Conservation (phyloP, 352 stramenopile species). For the Pythium coloratum region DNA sequence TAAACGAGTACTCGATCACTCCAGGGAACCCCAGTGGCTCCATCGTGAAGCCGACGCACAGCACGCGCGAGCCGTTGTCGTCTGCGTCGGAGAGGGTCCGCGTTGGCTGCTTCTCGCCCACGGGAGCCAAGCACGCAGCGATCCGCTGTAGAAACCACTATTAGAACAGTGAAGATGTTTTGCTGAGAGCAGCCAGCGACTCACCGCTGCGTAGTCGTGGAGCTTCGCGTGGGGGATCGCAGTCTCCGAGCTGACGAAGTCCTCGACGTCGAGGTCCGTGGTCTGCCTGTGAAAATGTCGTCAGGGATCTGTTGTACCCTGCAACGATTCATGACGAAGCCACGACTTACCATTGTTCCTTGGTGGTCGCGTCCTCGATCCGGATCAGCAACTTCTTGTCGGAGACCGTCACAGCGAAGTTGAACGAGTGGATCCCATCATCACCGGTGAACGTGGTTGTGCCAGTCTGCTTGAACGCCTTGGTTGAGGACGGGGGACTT, state of each 20-base stretch:
- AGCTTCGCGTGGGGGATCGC: background rate
- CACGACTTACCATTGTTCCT: background rate
- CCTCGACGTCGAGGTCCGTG: background rate
- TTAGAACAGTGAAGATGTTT: too few relatives aligned
- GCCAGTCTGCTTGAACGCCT: background rate
- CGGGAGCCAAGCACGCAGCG: background rate
- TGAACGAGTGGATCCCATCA: background rate
- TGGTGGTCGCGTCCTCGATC: background rate
- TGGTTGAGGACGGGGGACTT: background rate
- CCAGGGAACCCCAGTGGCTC: background rate
- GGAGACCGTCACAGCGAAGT: background rate
- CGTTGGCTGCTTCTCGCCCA: background rate
- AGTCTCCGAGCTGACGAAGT: background rate
- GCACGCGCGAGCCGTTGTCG: background rate
- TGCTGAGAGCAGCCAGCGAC: background rate
- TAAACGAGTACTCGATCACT: slow-evolving; percentile 1
- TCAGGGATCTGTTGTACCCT: background rate
- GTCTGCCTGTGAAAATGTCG: background rate
- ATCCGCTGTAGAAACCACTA: background rate
- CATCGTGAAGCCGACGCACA: slow-evolving; percentile 1
- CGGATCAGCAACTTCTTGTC: background rate
- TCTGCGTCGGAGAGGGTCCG: background rate
- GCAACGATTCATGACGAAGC: background rate
- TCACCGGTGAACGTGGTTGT: background rate
- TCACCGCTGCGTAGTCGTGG: background rate